Base-by-base conservation (phyloP, 2,329 filamentous ascomycete species). In the Cercospora sojina region DNA sequence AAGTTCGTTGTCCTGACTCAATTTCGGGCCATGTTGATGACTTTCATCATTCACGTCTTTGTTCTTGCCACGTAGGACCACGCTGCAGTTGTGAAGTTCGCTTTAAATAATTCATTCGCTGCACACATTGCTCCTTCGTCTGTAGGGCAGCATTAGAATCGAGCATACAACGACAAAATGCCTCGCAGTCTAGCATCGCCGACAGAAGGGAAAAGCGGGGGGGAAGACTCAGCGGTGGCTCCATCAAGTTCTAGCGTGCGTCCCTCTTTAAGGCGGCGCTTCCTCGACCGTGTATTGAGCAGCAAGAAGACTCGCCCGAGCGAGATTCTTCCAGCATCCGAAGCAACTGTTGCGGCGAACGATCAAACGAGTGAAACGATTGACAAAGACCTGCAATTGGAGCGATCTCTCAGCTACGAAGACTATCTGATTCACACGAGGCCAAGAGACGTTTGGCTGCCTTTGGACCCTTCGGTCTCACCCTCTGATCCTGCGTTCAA, bases 401-500 rank as follows among this genome's bases (percentile, higher is more conserved):
- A 47, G 47, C 29, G 60, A n/a, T 55, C 47, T 3, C 32, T 62
- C 8, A 53, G 60, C 25, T 63, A 63, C 23, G 60, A 63, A 56
- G 29, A 57, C 6, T 55, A 56, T 13, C 7, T 63, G 7, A 63
- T 63, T 5, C 49, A 63, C 23, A 63, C 51, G 16, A 41, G 32
- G 20, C 49, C 60, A 3, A 51, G 60, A 56, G 31, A 63, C 38
- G 38, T 57, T 12, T 63, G 60, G 60, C 32, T 63, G 1, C 60
- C 60, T 4, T 51, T 63, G 20, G 60, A 63, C 32, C 60, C 60
- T 20, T 56, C 60, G 12, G 32, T 63, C 1, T 63, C 60, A 5
- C 60, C 60, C 9, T 63, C 60, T 16, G 60, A 63, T 47, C 60
- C 60, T 1, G 49, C 60, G 20, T 63, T 57, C 9, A 57, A 63